These are phyloP conservation scores for Penicillium brevicompactum DNA, from an alignment of 2,329 filamentous ascomycete species.

Conservation along the genomic window DNA sequence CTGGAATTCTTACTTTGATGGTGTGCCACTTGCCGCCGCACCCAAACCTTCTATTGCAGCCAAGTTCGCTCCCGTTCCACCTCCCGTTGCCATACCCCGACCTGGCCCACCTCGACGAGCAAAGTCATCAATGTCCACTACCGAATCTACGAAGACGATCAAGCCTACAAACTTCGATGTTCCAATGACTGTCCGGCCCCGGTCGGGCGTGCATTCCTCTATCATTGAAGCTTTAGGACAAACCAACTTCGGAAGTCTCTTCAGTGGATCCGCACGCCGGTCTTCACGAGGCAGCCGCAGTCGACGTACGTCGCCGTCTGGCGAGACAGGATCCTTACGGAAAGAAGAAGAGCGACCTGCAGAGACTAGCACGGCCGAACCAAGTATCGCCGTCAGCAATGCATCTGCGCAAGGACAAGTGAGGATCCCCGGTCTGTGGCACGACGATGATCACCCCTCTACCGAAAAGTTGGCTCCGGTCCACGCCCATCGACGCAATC, in stretches of 20 bases:
- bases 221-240: conserved; percentile 35
- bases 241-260: conserved; percentile 40
- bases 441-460: conserved; percentile 25
- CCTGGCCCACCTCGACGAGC: conserved; percentile 44
- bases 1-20: conserved; percentile 41
- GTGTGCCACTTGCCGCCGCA: conserved; percentile 9
- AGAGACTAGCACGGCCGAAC: conserved; percentile 34
- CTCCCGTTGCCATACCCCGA: conserved; percentile 31
- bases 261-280: conserved; percentile 43
- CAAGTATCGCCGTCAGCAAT: conserved; percentile 48
- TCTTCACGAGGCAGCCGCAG: conserved; percentile 41
- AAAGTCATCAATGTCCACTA: conserved; percentile 47
- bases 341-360: conserved; percentile 33
- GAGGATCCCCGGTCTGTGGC: conserved; percentile 40
- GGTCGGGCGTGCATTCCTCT: conserved; percentile 26
- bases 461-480: conserved; percentile 11
- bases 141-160: conserved; percentile 50
- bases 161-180: conserved; percentile 35
- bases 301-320: conserved; percentile 35
- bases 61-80: conserved; percentile 14
- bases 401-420: conserved; percentile 48
- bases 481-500: conserved; percentile 38
- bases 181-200: conserved; percentile 22
- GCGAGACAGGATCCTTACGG: conserved; percentile 38
- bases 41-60: conserved; percentile 10